A percentile compares a stretch with the other conserved stretches of the same genome.
These are phyloP conservation scores for Mycotypha africana DNA, from an alignment of 371 early-diverging fungal genomes.

Conservation along the genomic window DNA sequence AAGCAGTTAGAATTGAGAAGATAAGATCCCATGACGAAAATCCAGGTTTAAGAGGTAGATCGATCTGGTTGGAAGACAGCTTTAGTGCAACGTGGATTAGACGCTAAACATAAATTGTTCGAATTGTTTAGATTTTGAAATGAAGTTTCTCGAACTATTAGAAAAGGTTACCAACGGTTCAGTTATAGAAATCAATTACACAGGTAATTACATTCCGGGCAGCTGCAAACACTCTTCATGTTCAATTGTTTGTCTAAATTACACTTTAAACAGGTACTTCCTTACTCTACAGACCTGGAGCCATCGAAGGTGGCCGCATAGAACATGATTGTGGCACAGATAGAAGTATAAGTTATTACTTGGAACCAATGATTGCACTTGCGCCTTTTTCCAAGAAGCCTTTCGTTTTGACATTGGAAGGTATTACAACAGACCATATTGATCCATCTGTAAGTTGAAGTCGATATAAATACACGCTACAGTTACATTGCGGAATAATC, in stretches of 20 bases:
- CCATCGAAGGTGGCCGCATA: slow-evolving; percentile 84
- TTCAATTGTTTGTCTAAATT: no score
- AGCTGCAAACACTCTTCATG: no score
- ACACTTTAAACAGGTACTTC: slow-evolving; percentile 86
- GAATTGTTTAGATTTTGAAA: slow-evolving; percentile 74
- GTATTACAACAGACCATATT: slow-evolving; percentile 90
- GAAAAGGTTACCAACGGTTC: slow-evolving; percentile 94
- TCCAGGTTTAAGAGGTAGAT: slow-evolving; percentile 83
- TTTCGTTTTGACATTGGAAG: slow-evolving; percentile 72
- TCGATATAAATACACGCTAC: neutral
- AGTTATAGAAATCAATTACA: slow-evolving; percentile 86
- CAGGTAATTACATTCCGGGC: no score
- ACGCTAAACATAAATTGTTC: neutral
- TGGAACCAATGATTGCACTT: slow-evolving; percentile 86
- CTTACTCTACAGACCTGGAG: slow-evolving; percentile 83
- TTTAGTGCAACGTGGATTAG: neutral
- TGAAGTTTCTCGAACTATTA: slow-evolving; percentile 78
- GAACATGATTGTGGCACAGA: slow-evolving; percentile 75
- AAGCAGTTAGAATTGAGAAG: slow-evolving; percentile 80
- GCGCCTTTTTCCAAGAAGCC: slow-evolving; percentile 92
- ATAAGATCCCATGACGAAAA: slow-evolving; percentile 84
- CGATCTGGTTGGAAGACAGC: no score
- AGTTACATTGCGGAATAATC: no score
- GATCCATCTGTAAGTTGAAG: slow-evolving; percentile 62
- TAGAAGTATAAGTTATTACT: slow-evolving; percentile 87